phyloP scores from a whole-genome alignment of 495 filamentous ascomycete genomes.

The Rostrohypoxylon terebratum region DNA sequence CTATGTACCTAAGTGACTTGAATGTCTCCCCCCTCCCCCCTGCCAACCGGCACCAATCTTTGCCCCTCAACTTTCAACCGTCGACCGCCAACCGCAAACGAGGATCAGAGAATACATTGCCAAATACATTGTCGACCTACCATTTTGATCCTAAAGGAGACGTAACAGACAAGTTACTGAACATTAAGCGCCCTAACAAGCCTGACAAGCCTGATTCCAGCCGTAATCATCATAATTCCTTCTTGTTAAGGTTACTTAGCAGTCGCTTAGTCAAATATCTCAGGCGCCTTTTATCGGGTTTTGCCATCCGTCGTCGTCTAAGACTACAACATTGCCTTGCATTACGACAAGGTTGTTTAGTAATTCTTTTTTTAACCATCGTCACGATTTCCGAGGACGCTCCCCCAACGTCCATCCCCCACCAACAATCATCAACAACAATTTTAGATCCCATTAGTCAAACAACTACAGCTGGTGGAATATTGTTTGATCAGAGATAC shows the following conservation, averaged over 20 bases:
- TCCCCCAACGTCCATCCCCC: constrained; percentile 31
- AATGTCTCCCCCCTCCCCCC: too few species aligned
- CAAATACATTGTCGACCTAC: constrained; percentile 31
- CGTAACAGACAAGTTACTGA: constrained; percentile 32
- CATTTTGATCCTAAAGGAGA: constrained; percentile 35
- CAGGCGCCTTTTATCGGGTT: constrained; percentile 14
- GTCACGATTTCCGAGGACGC: constrained; percentile 42
- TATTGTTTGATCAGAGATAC: constrained; percentile 29
- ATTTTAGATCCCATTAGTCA: constrained; percentile 30
- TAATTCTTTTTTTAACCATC: constrained; percentile 33
- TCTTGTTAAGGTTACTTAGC: constrained; percentile 23
- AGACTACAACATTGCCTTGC: constrained; percentile 32
- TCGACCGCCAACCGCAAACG: constrained; percentile 29
- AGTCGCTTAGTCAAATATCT: constrained; percentile 28
- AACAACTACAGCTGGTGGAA: constrained; percentile 36
- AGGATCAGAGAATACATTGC: constrained; percentile 28
- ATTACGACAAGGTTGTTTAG: constrained; percentile 45
- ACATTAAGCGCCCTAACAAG: constrained; percentile 31
- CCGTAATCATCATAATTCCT: constrained; percentile 22
- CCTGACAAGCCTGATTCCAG: background rate
- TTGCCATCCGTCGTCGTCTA: background rate
- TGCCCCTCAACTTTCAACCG: constrained; percentile 33
- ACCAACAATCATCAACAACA: constrained; percentile 15
- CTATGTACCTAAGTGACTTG: too few species aligned
- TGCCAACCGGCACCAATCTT: background rate